phyloP scores from a whole-genome alignment of 805 yeast species.

The Sungouiozyma ichnusensis region DNA sequence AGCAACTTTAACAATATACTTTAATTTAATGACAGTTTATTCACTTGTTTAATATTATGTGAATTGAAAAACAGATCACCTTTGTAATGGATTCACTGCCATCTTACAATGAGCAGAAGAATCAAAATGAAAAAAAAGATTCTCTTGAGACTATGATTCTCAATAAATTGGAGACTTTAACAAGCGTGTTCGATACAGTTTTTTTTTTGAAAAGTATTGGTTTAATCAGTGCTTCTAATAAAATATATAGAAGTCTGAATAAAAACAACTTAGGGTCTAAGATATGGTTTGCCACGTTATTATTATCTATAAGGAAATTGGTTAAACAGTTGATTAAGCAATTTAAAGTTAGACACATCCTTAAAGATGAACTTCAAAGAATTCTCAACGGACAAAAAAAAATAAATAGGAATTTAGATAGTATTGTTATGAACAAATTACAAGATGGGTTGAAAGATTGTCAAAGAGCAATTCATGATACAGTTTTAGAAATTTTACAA shows the following conservation, averaged over 20 bases:
- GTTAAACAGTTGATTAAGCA: constrained; percentile 7
- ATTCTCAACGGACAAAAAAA: background rate
- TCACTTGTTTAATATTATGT: too few species aligned
- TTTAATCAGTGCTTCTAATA: constrained; percentile 17
- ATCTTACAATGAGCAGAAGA: too few species aligned
- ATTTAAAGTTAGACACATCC: constrained; percentile 8
- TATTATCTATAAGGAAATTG: constrained; percentile 16
- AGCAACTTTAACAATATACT: too few species aligned
- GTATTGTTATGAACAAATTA: constrained; percentile 14
- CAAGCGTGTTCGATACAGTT: constrained; percentile 20
- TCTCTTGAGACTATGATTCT: constrained; percentile 14
- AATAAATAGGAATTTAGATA: constrained; percentile 9
- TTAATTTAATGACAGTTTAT: too few species aligned
- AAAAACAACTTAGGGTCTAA: constrained; percentile 22
- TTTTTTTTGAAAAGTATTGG: constrained; percentile 22
- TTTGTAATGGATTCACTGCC: too few species aligned
- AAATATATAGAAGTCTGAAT: constrained; percentile 17
- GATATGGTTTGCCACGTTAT: constrained; percentile 21
- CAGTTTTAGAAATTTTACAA: constrained; percentile 20
- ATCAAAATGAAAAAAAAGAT: background rate
- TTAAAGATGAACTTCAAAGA: constrained; percentile 9
- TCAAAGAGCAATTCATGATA: constrained; percentile 9
- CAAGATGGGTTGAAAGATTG: constrained; percentile 7
- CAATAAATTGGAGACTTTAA: constrained; percentile 15
- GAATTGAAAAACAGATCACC: too few species aligned